Evolutionary conservation across 805 yeast genomes (phyloP), one percentile per base, ranked within the genome.

Genomic region (Tetrapisispora taiwanensis): DNA sequence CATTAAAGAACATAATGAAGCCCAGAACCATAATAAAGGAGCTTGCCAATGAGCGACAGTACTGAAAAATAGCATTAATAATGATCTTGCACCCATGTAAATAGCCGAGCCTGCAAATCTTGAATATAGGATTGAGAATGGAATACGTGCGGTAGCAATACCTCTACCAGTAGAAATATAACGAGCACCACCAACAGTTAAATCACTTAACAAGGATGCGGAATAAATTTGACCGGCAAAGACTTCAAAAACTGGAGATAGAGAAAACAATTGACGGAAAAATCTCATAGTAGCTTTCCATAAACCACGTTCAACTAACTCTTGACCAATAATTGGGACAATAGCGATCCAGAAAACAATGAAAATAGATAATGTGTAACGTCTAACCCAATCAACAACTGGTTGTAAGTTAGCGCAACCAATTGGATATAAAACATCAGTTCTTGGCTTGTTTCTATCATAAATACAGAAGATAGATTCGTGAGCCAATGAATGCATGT

Each of bases 11-110:
- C 87, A 73, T 54, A 88, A 71, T 10, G 95, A 83, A 48, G 90
- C 82, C 97, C 97, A 92, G 78, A 92, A 92, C 95, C 97, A 92
- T 50, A 90, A 67, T 54, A 90, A 72, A 38, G 96, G 84, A 18
- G 95, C 81, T 67, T 86, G 94, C 97, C 97, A 84, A 58, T 78
- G 79, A 24, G 87, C 74, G 53, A 79, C 77, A 13, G 88, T 75
- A 59, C 84, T 86, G 50, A 81, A 81, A 48, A 81, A 62, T 51
- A 83, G 70, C 73, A 82, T 76, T 59, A 83, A 60, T 74, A 81
- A 69, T 43, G 79, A 75, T 71, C 88, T 78, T 19, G 85, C 81
- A 67, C 94, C 94, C 80, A 81, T 76, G 65, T 84, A 83, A 60
- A 84, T 82, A 34, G 90, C 82, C 24, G 87, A 79, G 48, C 81